Evolutionary conservation across 306 rosid species (phyloP).

Genomic region (Nissolia schottii): DNA sequence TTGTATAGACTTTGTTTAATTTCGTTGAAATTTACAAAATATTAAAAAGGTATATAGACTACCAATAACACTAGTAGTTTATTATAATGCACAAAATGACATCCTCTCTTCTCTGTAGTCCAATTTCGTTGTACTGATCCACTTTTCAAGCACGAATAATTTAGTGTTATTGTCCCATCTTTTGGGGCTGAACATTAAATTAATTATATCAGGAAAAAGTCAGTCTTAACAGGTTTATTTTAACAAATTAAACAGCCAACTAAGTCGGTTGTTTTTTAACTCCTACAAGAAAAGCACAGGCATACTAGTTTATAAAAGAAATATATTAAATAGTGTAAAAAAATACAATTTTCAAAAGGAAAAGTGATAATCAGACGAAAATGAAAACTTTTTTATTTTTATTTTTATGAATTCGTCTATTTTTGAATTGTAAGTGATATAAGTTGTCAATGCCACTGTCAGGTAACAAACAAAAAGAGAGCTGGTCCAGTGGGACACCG

Average conservation of each 20-base stretch:
- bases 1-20: no score
- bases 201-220: neutral
- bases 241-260: neutral
- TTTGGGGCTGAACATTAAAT: conserved; percentile 5
- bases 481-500: conserved; percentile 3
- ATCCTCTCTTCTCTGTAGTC: neutral
- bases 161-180: conserved; percentile 12
- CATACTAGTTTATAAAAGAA: neutral
- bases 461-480: neutral
- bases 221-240: neutral
- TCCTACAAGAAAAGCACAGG: neutral
- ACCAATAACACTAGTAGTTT: neutral
- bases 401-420: neutral
- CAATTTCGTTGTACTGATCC: neutral
- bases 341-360: neutral
- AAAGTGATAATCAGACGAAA: neutral
- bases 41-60: neutral
- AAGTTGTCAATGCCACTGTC: neutral
- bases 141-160: neutral
- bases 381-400: neutral
- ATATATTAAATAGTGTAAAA: neutral
- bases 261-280: neutral
- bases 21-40: neutral
- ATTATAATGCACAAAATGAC: neutral
- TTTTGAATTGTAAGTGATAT: neutral